These are phyloP conservation scores for Groenewaldozyma tartarivorans DNA, from an alignment of 805 yeast species.

Conservation along the genomic window DNA sequence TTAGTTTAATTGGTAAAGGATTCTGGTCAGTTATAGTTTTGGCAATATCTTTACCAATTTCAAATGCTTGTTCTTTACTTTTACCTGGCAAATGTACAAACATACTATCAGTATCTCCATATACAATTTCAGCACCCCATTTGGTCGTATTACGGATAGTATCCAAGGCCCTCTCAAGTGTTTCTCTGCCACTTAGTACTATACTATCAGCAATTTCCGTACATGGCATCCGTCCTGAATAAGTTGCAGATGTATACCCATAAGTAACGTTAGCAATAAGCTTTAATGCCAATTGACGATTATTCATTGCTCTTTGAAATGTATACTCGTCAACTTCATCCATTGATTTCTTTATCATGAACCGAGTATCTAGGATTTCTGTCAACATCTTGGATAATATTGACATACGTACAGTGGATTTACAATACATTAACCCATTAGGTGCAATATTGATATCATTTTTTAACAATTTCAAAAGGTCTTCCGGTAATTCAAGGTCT, in stretches of 20 bases:
- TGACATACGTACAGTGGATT: constrained; percentile 56
- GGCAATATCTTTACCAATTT: constrained; percentile 64
- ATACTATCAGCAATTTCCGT: constrained; percentile 92
- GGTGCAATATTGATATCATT: constrained; percentile 62
- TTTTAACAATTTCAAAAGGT: constrained; percentile 44
- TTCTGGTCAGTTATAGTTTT: constrained; percentile 48
- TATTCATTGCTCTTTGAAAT: constrained; percentile 46
- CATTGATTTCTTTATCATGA: constrained; percentile 72
- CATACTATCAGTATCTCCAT: constrained; percentile 93
- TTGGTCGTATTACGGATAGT: constrained; percentile 47
- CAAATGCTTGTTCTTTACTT: constrained; percentile 66
- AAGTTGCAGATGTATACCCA: constrained; percentile 91
- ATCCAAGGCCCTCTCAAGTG: constrained; percentile 59
- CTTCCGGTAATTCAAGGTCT: constrained; percentile 43
- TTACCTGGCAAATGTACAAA: constrained; percentile 87
- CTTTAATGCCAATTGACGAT: constrained; percentile 79
- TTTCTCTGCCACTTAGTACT: constrained; percentile 85
- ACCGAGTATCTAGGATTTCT: constrained; percentile 72
- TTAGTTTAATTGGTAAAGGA: constrained; percentile 74
- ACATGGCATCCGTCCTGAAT: constrained; percentile 95
- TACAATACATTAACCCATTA: constrained; percentile 75
- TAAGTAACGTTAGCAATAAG: constrained; percentile 91
- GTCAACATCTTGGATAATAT: constrained; percentile 72
- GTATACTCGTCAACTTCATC: constrained; percentile 27
- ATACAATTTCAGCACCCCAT: constrained; percentile 89